Evolutionary conservation across 1,284 basidiomycete species (phyloP).

Genomic region (Malassezia psittaci): DNA sequence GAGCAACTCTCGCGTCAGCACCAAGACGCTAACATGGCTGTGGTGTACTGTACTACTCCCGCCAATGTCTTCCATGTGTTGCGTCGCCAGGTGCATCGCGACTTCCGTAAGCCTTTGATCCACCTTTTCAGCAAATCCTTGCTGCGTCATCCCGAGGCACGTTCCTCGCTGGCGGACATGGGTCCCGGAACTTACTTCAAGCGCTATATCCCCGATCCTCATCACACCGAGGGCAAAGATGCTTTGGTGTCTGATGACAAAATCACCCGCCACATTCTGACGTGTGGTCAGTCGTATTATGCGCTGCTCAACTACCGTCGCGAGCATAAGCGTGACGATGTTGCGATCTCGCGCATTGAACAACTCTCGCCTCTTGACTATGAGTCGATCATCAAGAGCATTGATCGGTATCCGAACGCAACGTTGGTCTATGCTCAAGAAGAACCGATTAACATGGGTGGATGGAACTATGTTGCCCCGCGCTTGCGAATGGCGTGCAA

Average conservation of each 20-base stretch:
- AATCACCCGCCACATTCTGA: conserved; percentile 77
- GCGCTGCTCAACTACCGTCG: conserved; percentile 57
- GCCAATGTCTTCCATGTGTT: conserved; percentile 49
- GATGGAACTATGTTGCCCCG: conserved; percentile 77
- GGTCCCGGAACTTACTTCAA: conserved; percentile 78
- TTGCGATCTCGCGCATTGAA: conserved; percentile 87
- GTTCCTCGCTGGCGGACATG: conserved; percentile 80
- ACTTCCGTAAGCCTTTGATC: conserved; percentile 52
- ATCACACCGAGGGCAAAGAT: conserved; percentile 54
- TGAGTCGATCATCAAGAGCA: conserved; percentile 52
- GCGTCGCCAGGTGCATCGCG: conserved; percentile 47
- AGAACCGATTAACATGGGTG: conserved; percentile 67
- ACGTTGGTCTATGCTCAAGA: conserved; percentile 83
- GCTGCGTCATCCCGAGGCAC: conserved; percentile 81
- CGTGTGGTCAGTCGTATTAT: conserved; percentile 78
- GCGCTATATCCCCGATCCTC: conserved; percentile 78
- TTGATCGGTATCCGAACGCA: conserved; percentile 88
- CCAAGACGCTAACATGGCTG: conserved; percentile 99
- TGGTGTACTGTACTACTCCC: conserved; percentile 72
- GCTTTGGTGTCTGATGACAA: conserved; percentile 69
- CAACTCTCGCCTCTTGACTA: conserved; percentile 94
- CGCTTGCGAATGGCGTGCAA: conserved; percentile 50
- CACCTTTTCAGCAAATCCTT: conserved; percentile 94
- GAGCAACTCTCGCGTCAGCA: conserved; percentile 89
- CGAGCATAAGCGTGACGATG: conserved; percentile 59